Evolutionary conservation across 139 green algal genomes (phyloP), one percentile per base, ranked within the genome.

Genomic region (Deuterostichococcus epilithicus): DNA sequence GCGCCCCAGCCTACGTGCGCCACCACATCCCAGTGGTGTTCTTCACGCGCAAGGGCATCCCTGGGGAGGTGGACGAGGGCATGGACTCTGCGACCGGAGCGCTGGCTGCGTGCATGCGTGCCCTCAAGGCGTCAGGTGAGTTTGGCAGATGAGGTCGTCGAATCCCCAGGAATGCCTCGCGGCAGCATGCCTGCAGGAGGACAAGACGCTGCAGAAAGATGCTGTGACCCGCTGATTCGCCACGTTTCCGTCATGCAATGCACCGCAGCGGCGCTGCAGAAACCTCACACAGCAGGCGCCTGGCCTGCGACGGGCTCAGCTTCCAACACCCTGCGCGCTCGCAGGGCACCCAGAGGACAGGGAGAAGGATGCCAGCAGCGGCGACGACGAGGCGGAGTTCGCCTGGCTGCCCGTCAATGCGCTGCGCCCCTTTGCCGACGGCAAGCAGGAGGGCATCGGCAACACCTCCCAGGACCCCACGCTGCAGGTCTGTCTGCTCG

Each of bases 21-120:
- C 76, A 74, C 60, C 88, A 89, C 80, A 90, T 94, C 30, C 93
- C 93, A 3, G 92, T 96, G 3, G 91, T 96, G 25, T 97, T 97
- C 80, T 97, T 97, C 83, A 96, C 89, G 0, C 77, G 88, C 28
- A 80, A 83, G 25, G 93, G 93, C 70, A 92, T 97, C 44, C 93
- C 93, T 1, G 90, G 87, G 1, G 92, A 97, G 79, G 81, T 90
- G 65, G 80, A 85, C 60, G 82, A 88, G 70, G 45, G 34, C 23
- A 60, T 73, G 60, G 73, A 78, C 67, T 78, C 34, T 47, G 37
- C 30, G 26, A 77, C 83, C 30, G 86, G 88, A 33, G 79, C 88
- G 26, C 39, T 89, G 28, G 71, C 86, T 5, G 86, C 86, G 25
- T 84, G 81, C 76, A 76, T 86, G 72, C 77, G 85, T 35, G 79